A percentile compares a stretch with the other conserved stretches of the same genome.
Evolutionary conservation across 108 stramenopile genomes (phyloP).

Genomic region (Nitzschia inconspicua): DNA sequence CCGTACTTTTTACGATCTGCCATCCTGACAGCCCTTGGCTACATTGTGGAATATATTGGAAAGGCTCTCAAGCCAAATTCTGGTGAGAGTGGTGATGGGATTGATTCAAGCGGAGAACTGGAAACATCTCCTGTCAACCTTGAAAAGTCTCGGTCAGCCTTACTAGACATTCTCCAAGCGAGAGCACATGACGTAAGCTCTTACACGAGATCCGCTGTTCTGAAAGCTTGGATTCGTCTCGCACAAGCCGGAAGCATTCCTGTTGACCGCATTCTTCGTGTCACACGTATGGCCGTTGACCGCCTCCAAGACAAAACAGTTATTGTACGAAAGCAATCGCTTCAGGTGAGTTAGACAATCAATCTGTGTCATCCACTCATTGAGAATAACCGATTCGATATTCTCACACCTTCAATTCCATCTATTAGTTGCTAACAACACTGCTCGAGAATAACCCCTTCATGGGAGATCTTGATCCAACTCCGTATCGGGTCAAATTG

Average conservation of each 20-base stretch:
- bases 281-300: constrained; percentile 81
- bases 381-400: not conserved
- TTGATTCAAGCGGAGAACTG: constrained; percentile 12
- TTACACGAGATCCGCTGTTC: constrained; percentile 77
- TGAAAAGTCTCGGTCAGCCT: constrained; percentile 53
- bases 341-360: constrained; percentile 62
- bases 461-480: constrained; percentile 85
- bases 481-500: constrained; percentile 72
- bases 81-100: not conserved
- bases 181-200: constrained; percentile 80
- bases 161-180: constrained; percentile 82
- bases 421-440: constrained; percentile 63
- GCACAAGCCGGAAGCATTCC: constrained; percentile 72
- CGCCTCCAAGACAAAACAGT: constrained; percentile 93
- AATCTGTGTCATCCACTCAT: not conserved
- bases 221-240: constrained; percentile 77
- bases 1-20: constrained; percentile 76
- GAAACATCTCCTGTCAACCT: constrained; percentile 12
- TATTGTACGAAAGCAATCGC: constrained; percentile 88
- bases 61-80: constrained; percentile 13
- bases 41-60: constrained; percentile 50
- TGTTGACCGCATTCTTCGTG: constrained; percentile 59
- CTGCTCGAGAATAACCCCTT: constrained; percentile 94
- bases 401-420: not conserved
- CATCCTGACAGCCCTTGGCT: constrained; percentile 66